Evolutionary conservation across 495 filamentous ascomycete species (phyloP).

Genomic region (Tuber melanosporum): DNA sequence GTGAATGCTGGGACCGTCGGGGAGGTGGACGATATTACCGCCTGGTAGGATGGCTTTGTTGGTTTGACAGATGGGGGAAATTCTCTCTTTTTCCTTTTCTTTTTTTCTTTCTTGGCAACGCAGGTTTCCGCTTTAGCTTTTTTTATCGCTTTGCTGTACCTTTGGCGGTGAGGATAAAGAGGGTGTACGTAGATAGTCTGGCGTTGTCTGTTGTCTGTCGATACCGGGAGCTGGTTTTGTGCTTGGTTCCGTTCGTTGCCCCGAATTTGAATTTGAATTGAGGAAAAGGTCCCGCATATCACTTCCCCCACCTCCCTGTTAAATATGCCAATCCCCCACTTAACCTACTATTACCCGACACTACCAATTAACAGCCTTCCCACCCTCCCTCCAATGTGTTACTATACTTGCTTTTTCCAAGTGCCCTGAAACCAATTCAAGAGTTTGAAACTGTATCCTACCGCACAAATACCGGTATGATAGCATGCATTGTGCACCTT

Average conservation of each 20-base stretch:
- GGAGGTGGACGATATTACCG: constrained; percentile 94
- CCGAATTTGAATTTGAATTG: background rate
- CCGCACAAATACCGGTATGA: background rate
- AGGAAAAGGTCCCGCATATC: background rate
- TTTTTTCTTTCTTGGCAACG: background rate
- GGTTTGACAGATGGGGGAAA: background rate
- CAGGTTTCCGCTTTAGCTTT: background rate
- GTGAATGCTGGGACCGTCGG: constrained; percentile 58
- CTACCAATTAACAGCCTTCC: background rate
- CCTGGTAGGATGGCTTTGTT: constrained; percentile 57
- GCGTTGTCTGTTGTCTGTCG: constrained; percentile 4
- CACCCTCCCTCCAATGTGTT: background rate
- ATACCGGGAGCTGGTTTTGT: background rate
- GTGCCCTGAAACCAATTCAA: background rate
- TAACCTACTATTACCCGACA: background rate
- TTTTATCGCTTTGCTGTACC: background rate
- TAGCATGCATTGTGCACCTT: background rate
- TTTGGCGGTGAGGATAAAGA: background rate
- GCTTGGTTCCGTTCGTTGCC: background rate
- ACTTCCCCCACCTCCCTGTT: background rate
- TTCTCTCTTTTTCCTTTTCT: background rate
- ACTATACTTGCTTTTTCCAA: background rate
- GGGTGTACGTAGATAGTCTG: background rate
- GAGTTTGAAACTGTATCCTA: background rate
- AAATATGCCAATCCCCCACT: background rate